phyloP scores from a whole-genome alignment of 1,284 basidiomycete genomes.

The Meira nashicola region DNA sequence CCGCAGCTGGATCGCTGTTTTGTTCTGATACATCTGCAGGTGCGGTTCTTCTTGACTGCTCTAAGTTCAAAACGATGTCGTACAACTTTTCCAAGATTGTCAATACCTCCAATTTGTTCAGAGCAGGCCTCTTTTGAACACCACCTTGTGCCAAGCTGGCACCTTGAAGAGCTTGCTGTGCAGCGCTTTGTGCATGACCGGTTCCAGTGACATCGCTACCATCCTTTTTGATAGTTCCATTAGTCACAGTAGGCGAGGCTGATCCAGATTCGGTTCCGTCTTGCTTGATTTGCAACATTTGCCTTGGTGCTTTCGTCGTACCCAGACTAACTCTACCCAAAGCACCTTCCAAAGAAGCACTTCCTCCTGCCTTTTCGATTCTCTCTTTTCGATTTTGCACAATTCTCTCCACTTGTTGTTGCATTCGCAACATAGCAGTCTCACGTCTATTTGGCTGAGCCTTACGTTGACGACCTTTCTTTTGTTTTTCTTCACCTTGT shows the following conservation, averaged over 20 bases:
- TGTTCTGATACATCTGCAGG: conserved; percentile 56
- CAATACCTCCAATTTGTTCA: conserved; percentile 73
- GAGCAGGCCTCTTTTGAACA: conserved; percentile 53
- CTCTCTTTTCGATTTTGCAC: conserved; percentile 81
- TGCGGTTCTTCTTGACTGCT: conserved; percentile 77
- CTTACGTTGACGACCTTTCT: conserved; percentile 20
- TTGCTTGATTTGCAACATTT: conserved; percentile 67
- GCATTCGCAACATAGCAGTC: conserved; percentile 94
- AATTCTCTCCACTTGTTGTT: conserved; percentile 91
- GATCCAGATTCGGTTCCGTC: not conserved
- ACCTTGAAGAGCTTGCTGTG: conserved; percentile 41
- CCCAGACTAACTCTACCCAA: conserved; percentile 81
- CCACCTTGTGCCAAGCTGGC: conserved; percentile 30
- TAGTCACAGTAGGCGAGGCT: conserved; percentile 8
- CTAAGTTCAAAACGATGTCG: conserved; percentile 75
- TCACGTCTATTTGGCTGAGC: conserved; percentile 58
- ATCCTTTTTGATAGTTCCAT: conserved; percentile 15
- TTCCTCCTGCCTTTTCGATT: conserved; percentile 41
- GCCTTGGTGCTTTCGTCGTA: conserved; percentile 50
- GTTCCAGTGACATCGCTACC: conserved; percentile 17
- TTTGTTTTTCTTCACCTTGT: conserved; percentile 9
- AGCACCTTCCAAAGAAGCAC: conserved; percentile 73
- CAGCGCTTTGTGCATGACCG: conserved; percentile 32
- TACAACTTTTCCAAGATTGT: conserved; percentile 80
- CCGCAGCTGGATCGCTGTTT: conserved; percentile 56